phyloP scores from a whole-genome alignment of 805 yeast species.

The Yamadazyma paraphyllophila region DNA sequence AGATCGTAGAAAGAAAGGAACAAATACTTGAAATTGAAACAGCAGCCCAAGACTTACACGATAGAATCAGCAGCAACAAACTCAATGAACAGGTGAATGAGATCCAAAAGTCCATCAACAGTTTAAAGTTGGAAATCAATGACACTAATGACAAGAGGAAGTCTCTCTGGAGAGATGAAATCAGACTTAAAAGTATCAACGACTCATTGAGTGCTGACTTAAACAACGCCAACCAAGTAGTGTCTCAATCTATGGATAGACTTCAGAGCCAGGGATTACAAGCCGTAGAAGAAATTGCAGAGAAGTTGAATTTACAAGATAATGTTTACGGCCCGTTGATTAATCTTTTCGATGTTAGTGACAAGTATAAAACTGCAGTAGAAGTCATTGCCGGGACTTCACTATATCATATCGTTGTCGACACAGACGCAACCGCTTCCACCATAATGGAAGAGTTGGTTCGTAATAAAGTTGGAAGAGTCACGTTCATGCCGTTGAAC shows the following conservation, averaged over 20 bases:
- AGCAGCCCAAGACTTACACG: conserved; percentile 15
- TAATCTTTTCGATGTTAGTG: conserved; percentile 76
- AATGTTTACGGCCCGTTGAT: conserved; percentile 81
- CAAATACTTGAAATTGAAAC: conserved; percentile 21
- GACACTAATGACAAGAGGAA: conserved; percentile 65
- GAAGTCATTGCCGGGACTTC: conserved; percentile 89
- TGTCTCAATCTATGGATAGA: conserved; percentile 75
- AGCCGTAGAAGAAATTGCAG: conserved; percentile 63
- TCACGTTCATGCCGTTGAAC: conserved; percentile 88
- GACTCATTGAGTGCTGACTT: conserved; percentile 58
- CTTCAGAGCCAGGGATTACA: conserved; percentile 66
- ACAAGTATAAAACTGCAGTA: conserved; percentile 78
- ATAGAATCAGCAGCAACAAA: conserved; percentile 11
- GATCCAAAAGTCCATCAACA: conserved; percentile 36
- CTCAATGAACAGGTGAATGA: conserved; percentile 10
- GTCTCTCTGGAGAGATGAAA: conserved; percentile 75
- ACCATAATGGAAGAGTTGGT: conserved; percentile 72
- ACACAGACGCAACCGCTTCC: conserved; percentile 80
- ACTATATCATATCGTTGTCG: conserved; percentile 86
- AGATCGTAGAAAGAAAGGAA: conserved; percentile 19
- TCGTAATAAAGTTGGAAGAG: conserved; percentile 73
- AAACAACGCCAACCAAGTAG: conserved; percentile 53
- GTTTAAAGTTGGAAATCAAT: conserved; percentile 42
- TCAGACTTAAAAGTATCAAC: conserved; percentile 54
- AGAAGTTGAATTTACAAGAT: conserved; percentile 52